A percentile compares a stretch with the other conserved stretches of the same genome.
Conservation (phyloP, 352 stramenopile species). For the Phytophthora kernoviae region DNA sequence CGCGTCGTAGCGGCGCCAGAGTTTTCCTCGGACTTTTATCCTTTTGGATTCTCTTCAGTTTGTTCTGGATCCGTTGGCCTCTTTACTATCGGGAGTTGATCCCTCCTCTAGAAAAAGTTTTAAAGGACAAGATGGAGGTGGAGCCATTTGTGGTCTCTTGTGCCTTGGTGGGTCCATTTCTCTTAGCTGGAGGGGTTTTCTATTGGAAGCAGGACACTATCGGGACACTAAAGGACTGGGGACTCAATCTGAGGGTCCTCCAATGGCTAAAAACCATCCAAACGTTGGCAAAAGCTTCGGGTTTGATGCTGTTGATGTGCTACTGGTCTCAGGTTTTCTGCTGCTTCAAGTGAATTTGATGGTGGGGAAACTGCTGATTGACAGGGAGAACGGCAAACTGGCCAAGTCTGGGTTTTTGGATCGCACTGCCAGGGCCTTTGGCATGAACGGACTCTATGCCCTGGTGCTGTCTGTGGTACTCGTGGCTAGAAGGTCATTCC, state of each 20-base stretch:
- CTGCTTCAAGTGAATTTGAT: slow-evolving; percentile 69
- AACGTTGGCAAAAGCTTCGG: slow-evolving; percentile 21
- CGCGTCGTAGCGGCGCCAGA: slow-evolving; percentile 16
- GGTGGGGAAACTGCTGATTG: slow-evolving; percentile 66
- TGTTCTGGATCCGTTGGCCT: slow-evolving; percentile 60
- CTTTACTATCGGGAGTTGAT: slow-evolving; percentile 42
- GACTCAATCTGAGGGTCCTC: slow-evolving; percentile 18
- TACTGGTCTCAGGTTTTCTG: slow-evolving; percentile 45
- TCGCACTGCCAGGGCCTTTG: slow-evolving; percentile 55
- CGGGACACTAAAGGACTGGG: slow-evolving; percentile 13
- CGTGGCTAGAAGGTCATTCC: slow-evolving; percentile 65
- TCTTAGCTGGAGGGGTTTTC: slow-evolving; percentile 40
- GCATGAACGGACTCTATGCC: slow-evolving; percentile 72
- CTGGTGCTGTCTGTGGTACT: slow-evolving; percentile 66
- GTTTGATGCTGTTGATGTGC: slow-evolving; percentile 57
- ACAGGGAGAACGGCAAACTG: slow-evolving; percentile 68
- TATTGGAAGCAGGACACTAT: slow-evolving; percentile 39
- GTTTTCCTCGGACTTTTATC: slow-evolving; percentile 17
- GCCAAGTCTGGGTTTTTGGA: slow-evolving; percentile 57
- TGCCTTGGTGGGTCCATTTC: slow-evolving; percentile 46
- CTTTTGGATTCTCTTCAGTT: slow-evolving; percentile 39
- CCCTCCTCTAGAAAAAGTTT: slow-evolving; percentile 24
- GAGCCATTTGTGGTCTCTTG: slow-evolving; percentile 48
- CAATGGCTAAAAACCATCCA: slow-evolving; percentile 34
- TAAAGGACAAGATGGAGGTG: slow-evolving; percentile 49